Evolutionary conservation across 306 rosid genomes (phyloP).

Genomic region (Fagus crenata): DNA sequence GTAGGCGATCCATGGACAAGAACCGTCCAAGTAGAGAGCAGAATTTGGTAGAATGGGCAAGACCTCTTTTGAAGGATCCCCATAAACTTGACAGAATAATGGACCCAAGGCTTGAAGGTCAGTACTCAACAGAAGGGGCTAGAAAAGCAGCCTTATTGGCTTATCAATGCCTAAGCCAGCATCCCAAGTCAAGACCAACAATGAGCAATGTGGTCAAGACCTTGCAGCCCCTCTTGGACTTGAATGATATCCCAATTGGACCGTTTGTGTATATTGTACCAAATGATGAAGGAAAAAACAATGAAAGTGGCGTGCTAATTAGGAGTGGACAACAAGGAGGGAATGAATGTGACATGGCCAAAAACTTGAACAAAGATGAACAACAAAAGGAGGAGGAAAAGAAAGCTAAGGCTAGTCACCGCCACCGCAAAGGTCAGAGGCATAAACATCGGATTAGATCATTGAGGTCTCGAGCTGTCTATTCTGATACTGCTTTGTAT

Average conservation of each 20-base stretch:
- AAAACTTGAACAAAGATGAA: constrained; percentile 25
- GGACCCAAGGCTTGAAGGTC: constrained; percentile 79
- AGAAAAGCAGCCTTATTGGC: constrained; percentile 63
- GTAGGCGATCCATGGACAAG: constrained; percentile 68
- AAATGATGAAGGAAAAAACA: constrained; percentile 20
- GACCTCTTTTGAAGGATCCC: constrained; percentile 63
- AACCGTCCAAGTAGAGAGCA: constrained; percentile 62
- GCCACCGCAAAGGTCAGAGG: constrained; percentile 43
- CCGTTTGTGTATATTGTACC: constrained; percentile 84
- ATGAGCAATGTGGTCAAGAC: constrained; percentile 73
- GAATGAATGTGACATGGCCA: constrained; percentile 12
- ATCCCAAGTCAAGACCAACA: constrained; percentile 72
- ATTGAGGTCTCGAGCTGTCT: constrained; percentile 47
- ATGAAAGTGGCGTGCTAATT: neutral
- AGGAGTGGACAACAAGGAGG: constrained; percentile 16
- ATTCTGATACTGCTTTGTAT: constrained; percentile 74
- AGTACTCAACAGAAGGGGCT: constrained; percentile 70
- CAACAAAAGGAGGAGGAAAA: constrained; percentile 11
- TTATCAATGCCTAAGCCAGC: constrained; percentile 63
- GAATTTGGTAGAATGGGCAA: constrained; percentile 86
- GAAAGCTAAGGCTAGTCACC: constrained; percentile 29
- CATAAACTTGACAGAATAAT: constrained; percentile 65
- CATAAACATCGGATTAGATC: constrained; percentile 37
- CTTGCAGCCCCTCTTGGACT: constrained; percentile 55
- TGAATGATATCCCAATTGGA: constrained; percentile 62